A percentile compares a stretch with the other conserved stretches of the same genome.
Evolutionary conservation across 805 yeast species (phyloP).

Genomic region (Lipomyces sp.): DNA sequence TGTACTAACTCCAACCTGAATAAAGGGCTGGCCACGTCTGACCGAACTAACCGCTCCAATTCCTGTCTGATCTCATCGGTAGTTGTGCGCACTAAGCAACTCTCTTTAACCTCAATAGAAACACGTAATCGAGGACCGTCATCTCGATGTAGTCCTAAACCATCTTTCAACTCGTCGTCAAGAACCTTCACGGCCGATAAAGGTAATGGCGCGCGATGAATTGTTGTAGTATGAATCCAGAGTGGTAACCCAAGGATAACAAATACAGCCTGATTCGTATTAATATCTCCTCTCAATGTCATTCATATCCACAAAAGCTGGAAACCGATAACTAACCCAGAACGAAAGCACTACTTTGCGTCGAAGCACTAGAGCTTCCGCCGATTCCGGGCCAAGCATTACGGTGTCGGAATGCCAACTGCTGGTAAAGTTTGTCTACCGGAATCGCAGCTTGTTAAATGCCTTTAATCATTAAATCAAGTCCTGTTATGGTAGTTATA

Average conservation of each 20-base stretch:
- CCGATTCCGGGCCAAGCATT: conserved; percentile 19
- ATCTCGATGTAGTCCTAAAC: conserved; percentile 39
- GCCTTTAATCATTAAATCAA: background rate
- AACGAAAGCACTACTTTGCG: conserved; percentile 35
- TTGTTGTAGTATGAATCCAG: conserved; percentile 64
- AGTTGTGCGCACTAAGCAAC: background rate
- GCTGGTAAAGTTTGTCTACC: background rate
- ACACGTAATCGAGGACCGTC: conserved; percentile 6
- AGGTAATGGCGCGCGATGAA: conserved; percentile 67
- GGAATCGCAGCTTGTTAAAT: background rate
- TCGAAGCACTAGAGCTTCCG: conserved; percentile 18
- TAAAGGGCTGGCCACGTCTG: conserved; percentile 23
- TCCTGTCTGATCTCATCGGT: background rate
- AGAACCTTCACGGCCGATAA: conserved; percentile 49
- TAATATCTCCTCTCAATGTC: background rate
- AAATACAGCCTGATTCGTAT: conserved; percentile 37
- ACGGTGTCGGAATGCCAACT: background rate
- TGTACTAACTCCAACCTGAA: conserved; percentile 26
- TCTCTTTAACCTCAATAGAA: conserved; percentile 4
- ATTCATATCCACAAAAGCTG: background rate
- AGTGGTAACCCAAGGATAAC: conserved; percentile 59
- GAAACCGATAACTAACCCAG: conserved; percentile 22
- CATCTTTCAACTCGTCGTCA: conserved; percentile 42
- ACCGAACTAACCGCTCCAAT: background rate
- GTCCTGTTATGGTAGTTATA: background rate